Conservation (phyloP, 2,329 filamentous ascomycete species). For the Botrytis paeoniae region DNA sequence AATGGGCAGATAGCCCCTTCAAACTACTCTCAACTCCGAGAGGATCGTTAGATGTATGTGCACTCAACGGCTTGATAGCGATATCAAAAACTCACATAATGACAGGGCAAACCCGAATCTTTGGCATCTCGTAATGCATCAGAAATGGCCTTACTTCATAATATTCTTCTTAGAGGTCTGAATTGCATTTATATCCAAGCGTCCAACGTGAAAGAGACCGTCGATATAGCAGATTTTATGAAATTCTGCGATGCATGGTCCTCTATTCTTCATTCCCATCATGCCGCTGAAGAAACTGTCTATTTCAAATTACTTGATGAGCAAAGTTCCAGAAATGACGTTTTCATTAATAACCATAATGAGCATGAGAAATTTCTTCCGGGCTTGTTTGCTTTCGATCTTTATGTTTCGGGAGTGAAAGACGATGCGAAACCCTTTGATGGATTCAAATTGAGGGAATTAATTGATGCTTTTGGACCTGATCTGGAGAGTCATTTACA, state of each 20-base stretch:
- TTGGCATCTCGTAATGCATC: conserved; percentile 32
- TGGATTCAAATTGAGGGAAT: conserved; percentile 34
- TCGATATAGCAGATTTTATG: conserved; percentile 39
- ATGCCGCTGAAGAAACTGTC: conserved; percentile 40
- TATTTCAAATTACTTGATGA: conserved; percentile 43
- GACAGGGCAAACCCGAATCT: conserved; percentile 11
- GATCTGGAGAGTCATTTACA: conserved; percentile 40
- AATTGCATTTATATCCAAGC: conserved; percentile 41
- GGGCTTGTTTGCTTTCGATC: conserved; percentile 38
- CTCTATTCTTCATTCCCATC: conserved; percentile 40
- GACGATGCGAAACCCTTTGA: conserved; percentile 37
- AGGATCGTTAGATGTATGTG: conserved; percentile 5
- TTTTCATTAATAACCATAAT: conserved; percentile 40
- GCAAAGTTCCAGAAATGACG: conserved; percentile 34
- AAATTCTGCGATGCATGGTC: conserved; percentile 24
- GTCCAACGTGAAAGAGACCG: conserved; percentile 39
- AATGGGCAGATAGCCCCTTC: conserved; percentile 26
- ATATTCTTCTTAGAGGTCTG: conserved; percentile 41
- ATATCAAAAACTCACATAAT: neutral
- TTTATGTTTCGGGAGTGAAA: conserved; percentile 37
- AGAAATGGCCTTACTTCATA: conserved; percentile 40
- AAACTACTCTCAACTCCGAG: conserved; percentile 23
- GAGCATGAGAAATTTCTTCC: conserved; percentile 43
- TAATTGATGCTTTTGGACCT: conserved; percentile 41
- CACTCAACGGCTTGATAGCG: neutral